Percentiles rank a stretch among this genome's conserved stretches.
phyloP scores from a whole-genome alignment of 768 basidiomycete genomes.

The Lactifluus subvellereus region DNA sequence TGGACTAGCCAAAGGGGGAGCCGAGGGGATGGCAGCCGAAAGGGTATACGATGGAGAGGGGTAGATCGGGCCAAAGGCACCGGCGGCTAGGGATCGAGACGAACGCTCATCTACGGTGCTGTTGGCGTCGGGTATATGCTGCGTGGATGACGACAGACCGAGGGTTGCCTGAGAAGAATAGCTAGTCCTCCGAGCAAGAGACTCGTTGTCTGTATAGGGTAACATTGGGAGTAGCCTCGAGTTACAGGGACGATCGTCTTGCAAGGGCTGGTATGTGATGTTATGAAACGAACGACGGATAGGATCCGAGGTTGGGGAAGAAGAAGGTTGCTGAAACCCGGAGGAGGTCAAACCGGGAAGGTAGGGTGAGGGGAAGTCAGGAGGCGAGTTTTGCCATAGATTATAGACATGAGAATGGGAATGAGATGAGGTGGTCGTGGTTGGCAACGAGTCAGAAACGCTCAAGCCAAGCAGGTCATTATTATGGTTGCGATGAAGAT shows the following conservation, averaged over 20 bases:
- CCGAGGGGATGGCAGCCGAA: constrained; percentile 15
- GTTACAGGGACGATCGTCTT: constrained; percentile 13
- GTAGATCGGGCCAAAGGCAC: constrained; percentile 7
- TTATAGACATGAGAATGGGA: constrained; percentile 10
- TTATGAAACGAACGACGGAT: constrained; percentile 10
- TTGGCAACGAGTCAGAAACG: not conserved
- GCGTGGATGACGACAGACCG: not conserved
- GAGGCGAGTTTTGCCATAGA: constrained; percentile 7
- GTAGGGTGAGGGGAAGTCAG: constrained; percentile 14
- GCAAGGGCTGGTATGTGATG: constrained; percentile 4
- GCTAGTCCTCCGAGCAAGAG: not conserved
- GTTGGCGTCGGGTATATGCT: constrained; percentile 2
- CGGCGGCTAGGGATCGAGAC: constrained; percentile 8
- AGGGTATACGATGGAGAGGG: constrained; percentile 21
- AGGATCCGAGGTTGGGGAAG: not conserved
- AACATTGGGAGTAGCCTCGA: constrained; percentile 19
- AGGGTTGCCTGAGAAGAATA: not conserved
- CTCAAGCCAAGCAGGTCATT: not conserved
- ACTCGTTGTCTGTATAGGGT: constrained; percentile 4
- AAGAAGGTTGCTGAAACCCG: not conserved
- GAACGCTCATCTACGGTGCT: constrained; percentile 12
- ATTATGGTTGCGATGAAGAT: not conserved
- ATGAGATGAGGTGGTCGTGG: not conserved
- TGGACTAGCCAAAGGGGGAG: not conserved
- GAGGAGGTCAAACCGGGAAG: not conserved